Percentiles rank a stretch among this genome's conserved stretches.
Conservation (phyloP, 2,329 filamentous ascomycete species). For the Cladosporium phlei region DNA sequence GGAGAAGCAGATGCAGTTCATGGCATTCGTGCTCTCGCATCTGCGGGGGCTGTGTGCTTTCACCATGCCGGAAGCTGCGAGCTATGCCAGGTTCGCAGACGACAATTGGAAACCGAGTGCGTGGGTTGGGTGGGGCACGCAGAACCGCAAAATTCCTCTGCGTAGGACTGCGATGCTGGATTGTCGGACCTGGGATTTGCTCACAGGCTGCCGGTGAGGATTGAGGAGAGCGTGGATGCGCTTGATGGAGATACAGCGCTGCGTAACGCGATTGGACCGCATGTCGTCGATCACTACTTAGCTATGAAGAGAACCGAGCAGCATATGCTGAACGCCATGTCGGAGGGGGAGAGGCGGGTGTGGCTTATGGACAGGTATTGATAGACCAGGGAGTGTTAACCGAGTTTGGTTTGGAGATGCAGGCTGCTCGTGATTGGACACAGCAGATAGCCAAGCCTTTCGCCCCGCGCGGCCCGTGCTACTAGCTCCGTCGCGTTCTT, state of each 20-base stretch:
- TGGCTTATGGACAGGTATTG: conserved; percentile 67
- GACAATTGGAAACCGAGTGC: conserved; percentile 73
- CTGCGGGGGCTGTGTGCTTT: conserved; percentile 65
- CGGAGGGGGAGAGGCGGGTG: conserved; percentile 41
- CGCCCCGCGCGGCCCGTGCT: too few species aligned
- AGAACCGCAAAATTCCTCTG: conserved; percentile 73
- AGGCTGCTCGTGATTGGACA: too few species aligned
- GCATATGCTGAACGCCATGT: conserved; percentile 48
- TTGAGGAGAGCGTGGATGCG: conserved; percentile 52
- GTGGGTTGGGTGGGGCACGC: conserved; percentile 74
- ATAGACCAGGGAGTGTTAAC: too few species aligned
- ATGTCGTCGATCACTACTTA: conserved; percentile 54
- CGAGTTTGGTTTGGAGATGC: too few species aligned
- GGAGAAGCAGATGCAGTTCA: conserved; percentile 59
- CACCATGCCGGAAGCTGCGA: conserved; percentile 59
- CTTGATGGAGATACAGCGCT: conserved; percentile 49
- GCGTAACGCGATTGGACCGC: conserved; percentile 42
- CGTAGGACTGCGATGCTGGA: conserved; percentile 55
- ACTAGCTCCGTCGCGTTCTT: too few species aligned
- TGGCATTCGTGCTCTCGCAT: conserved; percentile 62
- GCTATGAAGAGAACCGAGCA: conserved; percentile 57
- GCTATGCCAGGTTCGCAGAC: conserved; percentile 64
- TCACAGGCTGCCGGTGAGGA: conserved; percentile 49
- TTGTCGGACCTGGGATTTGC: conserved; percentile 51
- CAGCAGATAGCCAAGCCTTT: too few species aligned